A percentile compares a stretch with the other conserved stretches of the same genome.
Conservation (phyloP, 768 basidiomycete genomes). For the Lentinula lateritia region DNA sequence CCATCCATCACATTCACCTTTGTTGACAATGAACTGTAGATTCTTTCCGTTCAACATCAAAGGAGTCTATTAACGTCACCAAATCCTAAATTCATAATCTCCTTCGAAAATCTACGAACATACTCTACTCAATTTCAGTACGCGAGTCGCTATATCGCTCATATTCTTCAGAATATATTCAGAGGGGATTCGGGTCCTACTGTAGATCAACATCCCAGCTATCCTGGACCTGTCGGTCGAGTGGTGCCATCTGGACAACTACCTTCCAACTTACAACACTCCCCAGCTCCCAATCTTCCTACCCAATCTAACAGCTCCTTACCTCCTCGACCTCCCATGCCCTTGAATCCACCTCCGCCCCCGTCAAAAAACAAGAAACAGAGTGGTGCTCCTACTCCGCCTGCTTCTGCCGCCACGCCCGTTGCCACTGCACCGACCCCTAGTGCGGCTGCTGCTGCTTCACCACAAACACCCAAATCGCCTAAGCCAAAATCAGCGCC, state of each 20-base stretch:
- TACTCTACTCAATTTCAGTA: slow-evolving; percentile 40
- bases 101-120: slow-evolving; percentile 30
- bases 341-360: slow-evolving; percentile 16
- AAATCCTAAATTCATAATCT: slow-evolving; percentile 36
- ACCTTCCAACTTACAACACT: not conserved
- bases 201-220: not conserved
- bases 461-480: slow-evolving; percentile 65
- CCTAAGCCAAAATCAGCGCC: slow-evolving; percentile 50
- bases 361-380: slow-evolving; percentile 12
- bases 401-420: slow-evolving; percentile 35
- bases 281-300: slow-evolving; percentile 14
- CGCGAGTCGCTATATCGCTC: slow-evolving; percentile 7
- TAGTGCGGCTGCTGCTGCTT: slow-evolving; percentile 43
- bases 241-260: not conserved
- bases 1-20: slow-evolving; percentile 7
- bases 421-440: slow-evolving; percentile 47
- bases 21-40: slow-evolving; percentile 11
- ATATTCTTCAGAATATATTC: slow-evolving; percentile 6
- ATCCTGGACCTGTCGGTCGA: not conserved
- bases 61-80: slow-evolving; percentile 28
- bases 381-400: slow-evolving; percentile 14
- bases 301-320: slow-evolving; percentile 3
- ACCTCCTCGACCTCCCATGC: not conserved
- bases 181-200: slow-evolving; percentile 4
- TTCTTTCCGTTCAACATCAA: slow-evolving; percentile 29